A percentile compares a stretch with the other conserved stretches of the same genome.
Evolutionary conservation across 116 monocot species (phyloP).

Genomic region (Phalaenopsis hybrid): DNA sequence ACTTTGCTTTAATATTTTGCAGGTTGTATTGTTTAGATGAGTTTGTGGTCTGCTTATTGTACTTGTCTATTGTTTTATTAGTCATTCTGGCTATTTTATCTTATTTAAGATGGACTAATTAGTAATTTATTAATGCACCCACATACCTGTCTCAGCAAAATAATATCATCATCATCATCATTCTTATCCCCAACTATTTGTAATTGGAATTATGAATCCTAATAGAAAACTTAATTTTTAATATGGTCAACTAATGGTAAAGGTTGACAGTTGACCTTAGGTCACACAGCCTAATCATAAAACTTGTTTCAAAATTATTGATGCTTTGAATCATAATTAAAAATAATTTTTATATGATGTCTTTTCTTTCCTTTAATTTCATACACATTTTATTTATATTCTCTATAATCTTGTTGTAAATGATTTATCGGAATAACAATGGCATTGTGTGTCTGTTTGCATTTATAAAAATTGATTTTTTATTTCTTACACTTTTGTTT

Average conservation of each 20-base stretch:
- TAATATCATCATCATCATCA: background rate
- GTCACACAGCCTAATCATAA: background rate
- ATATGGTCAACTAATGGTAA: background rate
- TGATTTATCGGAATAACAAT: background rate
- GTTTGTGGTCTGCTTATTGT: background rate
- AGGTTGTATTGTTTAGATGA: background rate
- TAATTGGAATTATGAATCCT: background rate
- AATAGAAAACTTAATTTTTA: background rate
- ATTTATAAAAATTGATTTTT: background rate
- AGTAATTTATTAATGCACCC: background rate
- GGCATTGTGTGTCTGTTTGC: background rate
- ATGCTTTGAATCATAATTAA: background rate
- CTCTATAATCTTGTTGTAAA: background rate
- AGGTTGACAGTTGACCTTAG: background rate
- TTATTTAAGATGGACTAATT: background rate
- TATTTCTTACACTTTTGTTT: background rate
- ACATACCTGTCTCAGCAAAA: background rate
- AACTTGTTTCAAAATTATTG: background rate
- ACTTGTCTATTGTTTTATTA: background rate
- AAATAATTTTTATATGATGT: background rate
- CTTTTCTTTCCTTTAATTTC: background rate
- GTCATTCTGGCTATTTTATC: background rate
- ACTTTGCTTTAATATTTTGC: background rate
- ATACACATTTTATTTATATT: background rate
- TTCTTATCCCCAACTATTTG: background rate